phyloP scores from a whole-genome alignment of 2,329 filamentous ascomycete species.

The Penicillium sp. region DNA sequence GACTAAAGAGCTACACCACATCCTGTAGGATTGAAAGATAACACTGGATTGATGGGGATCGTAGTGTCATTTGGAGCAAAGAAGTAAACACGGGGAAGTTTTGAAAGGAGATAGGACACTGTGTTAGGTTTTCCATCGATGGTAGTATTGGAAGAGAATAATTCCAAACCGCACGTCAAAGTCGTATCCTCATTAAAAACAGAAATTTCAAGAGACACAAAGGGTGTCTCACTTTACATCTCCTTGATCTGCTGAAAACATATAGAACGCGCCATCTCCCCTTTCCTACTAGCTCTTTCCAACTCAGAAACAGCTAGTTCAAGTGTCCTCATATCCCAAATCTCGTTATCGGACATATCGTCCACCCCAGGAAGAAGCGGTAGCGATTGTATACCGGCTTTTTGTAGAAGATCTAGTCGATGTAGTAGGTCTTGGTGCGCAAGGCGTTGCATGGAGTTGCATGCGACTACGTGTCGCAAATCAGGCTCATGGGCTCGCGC shows the following conservation, averaged over 20 bases:
- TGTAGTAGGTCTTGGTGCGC: conserved; percentile 15
- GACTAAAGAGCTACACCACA: too few species aligned
- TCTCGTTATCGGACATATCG: not conserved
- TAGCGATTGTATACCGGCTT: not conserved
- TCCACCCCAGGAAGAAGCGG: not conserved
- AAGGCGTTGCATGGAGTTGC: conserved; percentile 19
- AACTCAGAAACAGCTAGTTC: not conserved
- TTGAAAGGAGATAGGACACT: too few species aligned
- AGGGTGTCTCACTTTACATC: not conserved
- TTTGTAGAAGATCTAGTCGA: not conserved
- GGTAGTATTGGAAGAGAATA: too few species aligned
- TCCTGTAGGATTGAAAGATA: too few species aligned
- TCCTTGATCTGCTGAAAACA: not conserved
- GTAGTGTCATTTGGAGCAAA: too few species aligned
- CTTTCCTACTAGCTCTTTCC: not conserved
- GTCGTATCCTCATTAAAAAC: not conserved
- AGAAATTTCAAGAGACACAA: not conserved
- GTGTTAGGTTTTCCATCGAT: too few species aligned
- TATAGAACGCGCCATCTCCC: not conserved
- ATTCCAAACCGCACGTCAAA: not conserved
- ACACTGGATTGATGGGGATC: too few species aligned
- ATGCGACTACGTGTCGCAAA: conserved; percentile 20
- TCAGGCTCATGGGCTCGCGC: conserved; percentile 21
- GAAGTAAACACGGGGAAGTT: too few species aligned
- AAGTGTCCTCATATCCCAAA: not conserved